phyloP scores from a whole-genome alignment of 768 basidiomycete species.

The Leucosporidium creatinivorum region DNA sequence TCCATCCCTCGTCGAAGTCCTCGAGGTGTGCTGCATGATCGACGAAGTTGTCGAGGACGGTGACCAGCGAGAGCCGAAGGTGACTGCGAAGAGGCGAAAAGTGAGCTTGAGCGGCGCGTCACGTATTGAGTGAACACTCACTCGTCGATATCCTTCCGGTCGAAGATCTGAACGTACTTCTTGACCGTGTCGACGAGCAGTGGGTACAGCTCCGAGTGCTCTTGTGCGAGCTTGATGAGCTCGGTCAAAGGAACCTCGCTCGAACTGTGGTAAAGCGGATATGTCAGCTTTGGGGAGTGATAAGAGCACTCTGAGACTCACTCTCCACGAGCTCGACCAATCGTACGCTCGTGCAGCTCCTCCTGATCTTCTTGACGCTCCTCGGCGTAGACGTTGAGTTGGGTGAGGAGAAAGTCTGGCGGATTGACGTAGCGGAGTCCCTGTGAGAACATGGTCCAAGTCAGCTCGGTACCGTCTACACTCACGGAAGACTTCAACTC shows the following conservation, averaged over 20 bases:
- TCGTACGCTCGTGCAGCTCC: conserved; percentile 63
- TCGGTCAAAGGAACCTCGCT: conserved; percentile 53
- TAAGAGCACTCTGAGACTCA: background rate
- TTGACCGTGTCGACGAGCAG: conserved; percentile 57
- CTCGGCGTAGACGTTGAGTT: conserved; percentile 72
- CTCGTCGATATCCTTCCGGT: conserved; percentile 53
- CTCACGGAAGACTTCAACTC: conserved; percentile 40
- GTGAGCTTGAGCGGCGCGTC: background rate
- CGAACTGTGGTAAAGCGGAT: no score
- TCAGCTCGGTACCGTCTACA: background rate
- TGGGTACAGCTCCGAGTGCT: conserved; percentile 59
- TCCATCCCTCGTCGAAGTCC: conserved; percentile 63
- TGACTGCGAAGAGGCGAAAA: conserved; percentile 46
- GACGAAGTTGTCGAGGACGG: conserved; percentile 59
- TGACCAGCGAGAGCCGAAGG: conserved; percentile 55
- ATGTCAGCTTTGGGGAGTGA: background rate
- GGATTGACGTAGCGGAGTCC: conserved; percentile 66
- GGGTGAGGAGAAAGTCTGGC: conserved; percentile 68
- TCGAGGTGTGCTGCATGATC: conserved; percentile 55
- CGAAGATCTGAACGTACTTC: conserved; percentile 53
- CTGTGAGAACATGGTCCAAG: conserved; percentile 43
- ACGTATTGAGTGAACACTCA: conserved; percentile 42
- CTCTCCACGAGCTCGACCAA: conserved; percentile 17
- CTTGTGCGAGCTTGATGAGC: conserved; percentile 54
- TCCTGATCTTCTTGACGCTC: conserved; percentile 87